Evolutionary conservation across 305 asterid genomes (phyloP), one percentile per base, ranked within the genome.

Genomic region (Solanum hybrid): DNA sequence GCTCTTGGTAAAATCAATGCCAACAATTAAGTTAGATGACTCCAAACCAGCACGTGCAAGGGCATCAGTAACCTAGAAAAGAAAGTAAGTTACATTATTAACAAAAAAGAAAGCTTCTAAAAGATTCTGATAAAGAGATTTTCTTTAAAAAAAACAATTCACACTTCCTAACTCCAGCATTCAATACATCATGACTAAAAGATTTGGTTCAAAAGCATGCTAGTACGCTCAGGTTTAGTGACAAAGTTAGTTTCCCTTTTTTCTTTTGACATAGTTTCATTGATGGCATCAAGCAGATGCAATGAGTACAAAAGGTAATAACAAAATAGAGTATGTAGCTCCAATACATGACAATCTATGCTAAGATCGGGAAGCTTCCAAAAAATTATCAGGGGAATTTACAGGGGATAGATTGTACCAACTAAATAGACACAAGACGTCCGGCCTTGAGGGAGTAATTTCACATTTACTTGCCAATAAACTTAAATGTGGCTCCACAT

Each of bases 1-100:
- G 97, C 99, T 97, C 94, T 96, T 97, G 89, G 99, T 97, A 94
- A 96, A 96, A 94, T 97, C 99, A 84, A 97, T 96, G 89, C 99
- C 99, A 89, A 96, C 99, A 33, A 97, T 94, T 91, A 97, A 92
- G 94, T 97, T 97, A 26, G 99, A 96, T 76, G 99, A 97, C 93
- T 97, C 99, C 88, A 97, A 92, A 78, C 99, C 99, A 90, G 99
- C 99, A 75, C 95, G 96, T 39, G 97, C 94, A 79, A 97, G 99
- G 91, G 99, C 99, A 89, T 96, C 95, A 3, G 99, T 96, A 41
- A 97, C 99, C 99, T 97, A 90, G 87, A 88, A 33, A 82, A 88
- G 27, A 11, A 70, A 87, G 45, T 11, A 27, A 65, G 79, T 77
- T 79, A 51, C n/a, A 77, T 51, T 65, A 34, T 61, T 89, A 51